phyloP scores from a whole-genome alignment of 495 filamentous ascomycete species.

The Entonaema liquescens region DNA sequence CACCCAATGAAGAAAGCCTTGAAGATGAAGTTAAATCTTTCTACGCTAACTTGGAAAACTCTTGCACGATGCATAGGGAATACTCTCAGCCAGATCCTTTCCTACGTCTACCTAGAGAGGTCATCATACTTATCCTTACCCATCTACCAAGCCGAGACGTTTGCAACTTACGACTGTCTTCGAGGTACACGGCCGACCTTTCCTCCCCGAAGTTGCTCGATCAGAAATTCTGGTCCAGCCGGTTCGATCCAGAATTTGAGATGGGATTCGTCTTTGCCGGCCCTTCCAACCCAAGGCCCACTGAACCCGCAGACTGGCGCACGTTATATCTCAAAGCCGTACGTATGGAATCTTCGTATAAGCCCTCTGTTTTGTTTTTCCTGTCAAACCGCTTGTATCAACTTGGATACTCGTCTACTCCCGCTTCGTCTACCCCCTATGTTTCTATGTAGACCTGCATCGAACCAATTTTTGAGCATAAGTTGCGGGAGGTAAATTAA shows the following conservation, averaged over 20 bases:
- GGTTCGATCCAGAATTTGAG: neutral
- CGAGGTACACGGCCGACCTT: constrained; percentile 14
- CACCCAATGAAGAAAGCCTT: neutral
- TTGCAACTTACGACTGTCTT: constrained; percentile 17
- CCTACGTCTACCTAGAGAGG: constrained; percentile 18
- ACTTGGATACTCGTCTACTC: neutral
- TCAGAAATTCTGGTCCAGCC: neutral
- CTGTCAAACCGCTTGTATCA: neutral
- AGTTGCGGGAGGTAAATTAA: neutral
- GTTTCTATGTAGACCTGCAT: neutral
- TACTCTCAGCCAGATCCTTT: constrained; percentile 3
- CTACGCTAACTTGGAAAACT: neutral
- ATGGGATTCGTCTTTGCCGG: neutral
- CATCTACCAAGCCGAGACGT: constrained; percentile 18
- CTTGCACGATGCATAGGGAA: neutral
- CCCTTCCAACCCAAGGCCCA: neutral
- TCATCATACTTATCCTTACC: constrained; percentile 17
- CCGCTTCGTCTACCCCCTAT: neutral
- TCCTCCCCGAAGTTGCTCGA: neutral
- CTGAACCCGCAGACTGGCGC: neutral
- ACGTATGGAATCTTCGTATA: neutral
- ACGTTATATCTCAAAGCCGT: neutral
- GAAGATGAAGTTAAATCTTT: neutral
- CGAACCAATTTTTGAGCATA: no score
- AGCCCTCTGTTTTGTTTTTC: neutral